Evolutionary conservation across 129 eudicot species (phyloP).

Genomic region (Chrysanthemum makinoi): DNA sequence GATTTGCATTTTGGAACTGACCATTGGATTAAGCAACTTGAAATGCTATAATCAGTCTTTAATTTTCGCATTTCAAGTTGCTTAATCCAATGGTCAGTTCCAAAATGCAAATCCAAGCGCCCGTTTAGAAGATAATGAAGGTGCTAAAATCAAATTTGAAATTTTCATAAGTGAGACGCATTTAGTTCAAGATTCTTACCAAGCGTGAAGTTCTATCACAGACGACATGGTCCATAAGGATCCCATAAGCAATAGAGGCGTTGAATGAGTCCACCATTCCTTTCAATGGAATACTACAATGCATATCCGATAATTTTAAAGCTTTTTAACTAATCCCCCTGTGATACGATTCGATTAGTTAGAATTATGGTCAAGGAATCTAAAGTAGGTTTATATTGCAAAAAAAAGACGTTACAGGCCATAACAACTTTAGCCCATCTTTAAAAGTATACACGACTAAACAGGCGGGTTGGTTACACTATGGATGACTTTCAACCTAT

Average conservation of each 20-base stretch:
- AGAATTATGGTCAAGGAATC: not conserved
- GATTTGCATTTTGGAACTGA: too few relatives aligned
- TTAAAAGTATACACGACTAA: too few relatives aligned
- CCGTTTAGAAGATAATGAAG: not conserved
- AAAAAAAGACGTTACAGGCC: not conserved
- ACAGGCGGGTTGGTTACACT: too few relatives aligned
- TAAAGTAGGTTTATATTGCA: constrained; percentile 3
- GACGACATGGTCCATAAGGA: constrained; percentile 92
- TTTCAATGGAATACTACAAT: constrained; percentile 87
- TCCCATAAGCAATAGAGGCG: constrained; percentile 94
- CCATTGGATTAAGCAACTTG: too few relatives aligned
- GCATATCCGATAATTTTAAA: constrained; percentile 71
- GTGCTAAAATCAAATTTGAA: not conserved
- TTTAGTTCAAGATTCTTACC: constrained; percentile 40
- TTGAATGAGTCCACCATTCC: constrained; percentile 99
- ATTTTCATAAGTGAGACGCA: too few relatives aligned
- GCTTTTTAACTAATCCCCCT: constrained; percentile 91
- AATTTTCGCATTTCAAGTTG: not conserved
- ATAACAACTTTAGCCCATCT: not conserved
- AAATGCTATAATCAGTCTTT: too few relatives aligned
- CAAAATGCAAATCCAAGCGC: not conserved
- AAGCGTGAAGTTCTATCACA: constrained; percentile 73
- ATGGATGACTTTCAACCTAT: not conserved
- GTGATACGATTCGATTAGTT: constrained; percentile 15
- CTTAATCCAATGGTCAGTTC: not conserved